A percentile compares a stretch with the other conserved stretches of the same genome.
Conservation (phyloP, 345 rosid species). For the Corchorus capsularis region DNA sequence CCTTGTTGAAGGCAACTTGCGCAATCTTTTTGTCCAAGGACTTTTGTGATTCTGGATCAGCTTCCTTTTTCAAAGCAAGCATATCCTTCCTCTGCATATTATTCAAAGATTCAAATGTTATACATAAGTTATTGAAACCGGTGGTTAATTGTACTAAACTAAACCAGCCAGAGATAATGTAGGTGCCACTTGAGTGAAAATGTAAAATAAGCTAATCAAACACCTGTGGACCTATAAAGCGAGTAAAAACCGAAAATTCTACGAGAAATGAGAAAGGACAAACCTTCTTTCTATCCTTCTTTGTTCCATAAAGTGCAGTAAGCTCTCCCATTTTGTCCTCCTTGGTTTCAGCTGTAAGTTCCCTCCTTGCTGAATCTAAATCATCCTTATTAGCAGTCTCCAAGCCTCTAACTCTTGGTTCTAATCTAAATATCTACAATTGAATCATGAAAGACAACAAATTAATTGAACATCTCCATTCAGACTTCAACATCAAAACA, state of each 20-base stretch:
- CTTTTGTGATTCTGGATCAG: slow-evolving; percentile 51
- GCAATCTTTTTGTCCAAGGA: slow-evolving; percentile 47
- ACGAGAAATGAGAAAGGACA: slow-evolving; percentile 5
- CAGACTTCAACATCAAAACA: not conserved
- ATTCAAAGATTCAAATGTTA: not conserved
- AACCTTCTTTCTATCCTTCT: slow-evolving; percentile 50
- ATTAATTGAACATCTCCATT: not conserved
- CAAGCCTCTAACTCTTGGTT: slow-evolving; percentile 43
- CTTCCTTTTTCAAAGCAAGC: slow-evolving; percentile 45
- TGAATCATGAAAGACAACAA: not conserved
- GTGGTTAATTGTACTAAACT: not conserved
- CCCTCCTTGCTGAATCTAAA: slow-evolving; percentile 27
- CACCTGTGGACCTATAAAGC: not conserved
- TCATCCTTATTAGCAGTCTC: slow-evolving; percentile 39
- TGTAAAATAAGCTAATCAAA: not conserved
- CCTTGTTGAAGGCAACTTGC: slow-evolving; percentile 45
- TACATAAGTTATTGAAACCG: not conserved
- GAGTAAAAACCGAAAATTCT: not conserved
- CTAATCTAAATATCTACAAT: slow-evolving; percentile 78
- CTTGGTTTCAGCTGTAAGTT: slow-evolving; percentile 32
- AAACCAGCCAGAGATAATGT: not conserved
- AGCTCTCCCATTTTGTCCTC: slow-evolving; percentile 25
- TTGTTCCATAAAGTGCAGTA: slow-evolving; percentile 44
- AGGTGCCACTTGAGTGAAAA: not conserved
- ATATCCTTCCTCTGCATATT: slow-evolving; percentile 53